Conservation (phyloP, 2,329 filamentous ascomycete genomes). For the Alternaria tenuissima region DNA sequence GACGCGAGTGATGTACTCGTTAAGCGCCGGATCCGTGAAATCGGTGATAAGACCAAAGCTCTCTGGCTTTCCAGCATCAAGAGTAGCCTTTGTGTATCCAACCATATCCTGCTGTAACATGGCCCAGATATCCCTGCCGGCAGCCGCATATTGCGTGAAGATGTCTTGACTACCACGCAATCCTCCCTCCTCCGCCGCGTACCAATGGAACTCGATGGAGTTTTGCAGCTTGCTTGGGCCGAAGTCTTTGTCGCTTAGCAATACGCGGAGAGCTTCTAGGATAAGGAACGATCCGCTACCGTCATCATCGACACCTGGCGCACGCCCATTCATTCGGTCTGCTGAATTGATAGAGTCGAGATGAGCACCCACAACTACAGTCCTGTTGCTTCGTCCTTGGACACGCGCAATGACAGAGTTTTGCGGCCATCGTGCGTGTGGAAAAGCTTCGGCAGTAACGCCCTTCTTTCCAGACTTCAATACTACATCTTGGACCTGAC, state of each 20-base stretch:
- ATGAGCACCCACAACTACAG: conserved; percentile 86
- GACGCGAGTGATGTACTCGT: conserved; percentile 85
- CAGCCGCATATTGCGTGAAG: conserved; percentile 78
- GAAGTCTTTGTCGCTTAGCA: conserved; percentile 68
- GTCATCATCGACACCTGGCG: conserved; percentile 89
- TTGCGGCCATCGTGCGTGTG: conserved; percentile 56
- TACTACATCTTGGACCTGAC: conserved; percentile 73
- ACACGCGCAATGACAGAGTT: conserved; percentile 89
- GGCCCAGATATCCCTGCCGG: conserved; percentile 80
- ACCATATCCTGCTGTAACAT: conserved; percentile 98
- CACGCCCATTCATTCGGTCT: conserved; percentile 54
- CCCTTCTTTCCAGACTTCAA: conserved; percentile 63
- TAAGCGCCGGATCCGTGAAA: conserved; percentile 81
- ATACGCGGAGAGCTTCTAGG: conserved; percentile 82
- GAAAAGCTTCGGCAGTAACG: neutral
- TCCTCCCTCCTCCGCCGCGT: conserved; percentile 87
- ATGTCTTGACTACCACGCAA: conserved; percentile 87
- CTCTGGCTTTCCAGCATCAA: conserved; percentile 64
- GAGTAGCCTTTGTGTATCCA: conserved; percentile 71
- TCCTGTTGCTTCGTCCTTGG: conserved; percentile 81
- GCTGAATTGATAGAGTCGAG: conserved; percentile 55
- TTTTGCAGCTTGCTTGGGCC: conserved; percentile 67
- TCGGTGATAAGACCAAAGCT: conserved; percentile 91
- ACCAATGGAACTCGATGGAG: conserved; percentile 96
- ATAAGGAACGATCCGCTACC: conserved; percentile 92